These are phyloP conservation scores for Luzula sylvatica DNA, from an alignment of 176 grass and related monocot genomes.

Conservation along the genomic window DNA sequence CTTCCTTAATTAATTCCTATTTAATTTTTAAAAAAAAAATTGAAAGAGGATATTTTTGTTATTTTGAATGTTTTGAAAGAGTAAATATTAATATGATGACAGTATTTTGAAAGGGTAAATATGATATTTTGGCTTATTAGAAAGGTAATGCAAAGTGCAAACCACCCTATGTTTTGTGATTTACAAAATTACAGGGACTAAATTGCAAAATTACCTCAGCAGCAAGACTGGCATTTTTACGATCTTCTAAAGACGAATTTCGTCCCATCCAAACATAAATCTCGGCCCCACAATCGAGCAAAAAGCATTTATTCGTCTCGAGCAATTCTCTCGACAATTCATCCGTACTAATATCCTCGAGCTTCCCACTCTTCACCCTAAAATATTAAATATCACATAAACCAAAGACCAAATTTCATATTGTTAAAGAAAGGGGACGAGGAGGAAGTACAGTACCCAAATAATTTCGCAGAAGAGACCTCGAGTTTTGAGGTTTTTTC, in stretches of 20 bases:
- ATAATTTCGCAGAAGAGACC: constrained; percentile 42
- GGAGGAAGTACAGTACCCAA: constrained; percentile 36
- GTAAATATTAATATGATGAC: too few relatives aligned
- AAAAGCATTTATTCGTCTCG: constrained; percentile 79
- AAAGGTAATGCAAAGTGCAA: too few relatives aligned
- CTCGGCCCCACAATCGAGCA: constrained; percentile 64
- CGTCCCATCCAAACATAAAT: constrained; percentile 89
- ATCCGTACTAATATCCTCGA: constrained; percentile 39
- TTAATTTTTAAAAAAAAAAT: constrained; percentile 11
- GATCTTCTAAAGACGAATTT: constrained; percentile 71
- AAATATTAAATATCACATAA: constrained; percentile 18
- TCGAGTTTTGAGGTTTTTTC: constrained; percentile 29
- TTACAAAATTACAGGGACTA: too few relatives aligned
- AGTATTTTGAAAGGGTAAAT: too few relatives aligned
- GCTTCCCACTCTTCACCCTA: constrained; percentile 58
- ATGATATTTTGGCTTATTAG: too few relatives aligned
- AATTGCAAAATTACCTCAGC: constrained; percentile 62
- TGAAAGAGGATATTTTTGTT: neutral
- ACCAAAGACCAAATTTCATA: neutral
- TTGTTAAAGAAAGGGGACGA: too few relatives aligned
- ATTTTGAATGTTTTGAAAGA: too few relatives aligned
- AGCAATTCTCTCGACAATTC: constrained; percentile 55
- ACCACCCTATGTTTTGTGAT: too few relatives aligned
- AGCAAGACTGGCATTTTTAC: constrained; percentile 68
- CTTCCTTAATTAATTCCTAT: constrained; percentile 73